phyloP scores from a whole-genome alignment of 257 asterid genomes.

The Leptodermis oblonga region DNA sequence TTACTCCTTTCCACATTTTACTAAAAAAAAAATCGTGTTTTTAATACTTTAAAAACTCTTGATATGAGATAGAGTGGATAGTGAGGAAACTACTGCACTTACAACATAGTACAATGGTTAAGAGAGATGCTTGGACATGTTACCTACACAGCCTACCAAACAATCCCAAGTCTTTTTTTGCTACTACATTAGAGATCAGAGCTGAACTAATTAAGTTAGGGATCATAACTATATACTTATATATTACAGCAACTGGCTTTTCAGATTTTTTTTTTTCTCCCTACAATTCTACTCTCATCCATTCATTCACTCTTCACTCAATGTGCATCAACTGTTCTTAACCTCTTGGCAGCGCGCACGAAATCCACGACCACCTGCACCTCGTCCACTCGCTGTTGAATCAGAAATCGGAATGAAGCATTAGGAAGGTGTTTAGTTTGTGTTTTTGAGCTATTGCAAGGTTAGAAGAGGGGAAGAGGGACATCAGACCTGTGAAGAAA shows the following conservation, averaged over 20 bases:
- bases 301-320: conserved; percentile 22
- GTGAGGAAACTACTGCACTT: conserved; percentile 8
- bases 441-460: neutral
- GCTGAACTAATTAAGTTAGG: conserved; percentile 39
- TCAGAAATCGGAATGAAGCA: conserved; percentile 2
- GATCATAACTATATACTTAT: conserved; percentile 33
- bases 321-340: conserved; percentile 36
- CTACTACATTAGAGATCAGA: conserved; percentile 47
- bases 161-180: conserved; percentile 24
- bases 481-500: conserved; percentile 56
- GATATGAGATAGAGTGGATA: too few relatives aligned
- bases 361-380: conserved; percentile 71
- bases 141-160: conserved; percentile 21
- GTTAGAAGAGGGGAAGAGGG: neutral
- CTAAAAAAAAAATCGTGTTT: too few relatives aligned
- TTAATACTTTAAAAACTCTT: too few relatives aligned
- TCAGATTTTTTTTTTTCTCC: neutral
- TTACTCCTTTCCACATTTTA: too few relatives aligned
- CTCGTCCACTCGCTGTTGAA: conserved; percentile 69
- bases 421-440: neutral
- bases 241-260: conserved; percentile 1
- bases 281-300: conserved; percentile 22
- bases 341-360: conserved; percentile 63
- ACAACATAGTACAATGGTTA: conserved; percentile 35
- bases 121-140: conserved; percentile 23